phyloP scores from a whole-genome alignment of 2,329 filamentous ascomycete genomes.

The Penicillium sp. region DNA sequence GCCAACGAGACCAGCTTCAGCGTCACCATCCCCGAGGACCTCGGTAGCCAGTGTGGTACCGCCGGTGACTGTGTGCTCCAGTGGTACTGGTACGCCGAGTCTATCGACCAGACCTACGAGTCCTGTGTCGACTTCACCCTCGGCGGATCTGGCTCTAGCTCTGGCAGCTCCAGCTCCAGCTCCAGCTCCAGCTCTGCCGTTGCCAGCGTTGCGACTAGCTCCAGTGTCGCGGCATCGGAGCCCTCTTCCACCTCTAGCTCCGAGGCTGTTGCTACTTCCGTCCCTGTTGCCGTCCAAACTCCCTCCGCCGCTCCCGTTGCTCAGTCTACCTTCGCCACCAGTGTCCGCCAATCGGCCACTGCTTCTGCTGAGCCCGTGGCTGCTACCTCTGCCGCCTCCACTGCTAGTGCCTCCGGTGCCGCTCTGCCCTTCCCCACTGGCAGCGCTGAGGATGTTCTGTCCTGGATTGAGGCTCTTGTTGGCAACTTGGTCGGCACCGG shows the following conservation, averaged over 20 bases:
- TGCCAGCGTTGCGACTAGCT: neutral
- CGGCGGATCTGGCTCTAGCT: slow-evolving; percentile 22
- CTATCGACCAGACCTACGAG: slow-evolving; percentile 39
- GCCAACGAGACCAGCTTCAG: slow-evolving; percentile 32
- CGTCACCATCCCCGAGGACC: slow-evolving; percentile 33
- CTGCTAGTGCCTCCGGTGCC: slow-evolving; percentile 6
- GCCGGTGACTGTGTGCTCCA: slow-evolving; percentile 37
- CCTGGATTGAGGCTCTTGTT: slow-evolving; percentile 16
- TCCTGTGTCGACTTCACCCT: slow-evolving; percentile 38
- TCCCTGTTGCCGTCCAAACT: slow-evolving; percentile 1
- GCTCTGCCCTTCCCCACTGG: slow-evolving; percentile 15
- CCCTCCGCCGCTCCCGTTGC: neutral
- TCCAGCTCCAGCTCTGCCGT: slow-evolving; percentile 11
- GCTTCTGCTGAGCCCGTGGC: neutral
- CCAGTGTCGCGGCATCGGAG: neutral
- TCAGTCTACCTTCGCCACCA: slow-evolving; percentile 20
- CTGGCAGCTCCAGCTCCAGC: slow-evolving; percentile 11
- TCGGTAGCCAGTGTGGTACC: slow-evolving; percentile 29
- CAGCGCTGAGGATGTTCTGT: slow-evolving; percentile 15
- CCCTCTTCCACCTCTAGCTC: neutral
- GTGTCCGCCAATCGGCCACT: slow-evolving; percentile 12
- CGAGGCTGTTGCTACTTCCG: neutral
- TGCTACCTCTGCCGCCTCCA: slow-evolving; percentile 2
- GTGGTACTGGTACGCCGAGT: slow-evolving; percentile 39
- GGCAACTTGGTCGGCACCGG: slow-evolving; percentile 19